Evolutionary conservation across 1,139 yeast species (phyloP), one percentile per base, ranked within the genome.

Genomic region (Suhomyces coccinellae): DNA sequence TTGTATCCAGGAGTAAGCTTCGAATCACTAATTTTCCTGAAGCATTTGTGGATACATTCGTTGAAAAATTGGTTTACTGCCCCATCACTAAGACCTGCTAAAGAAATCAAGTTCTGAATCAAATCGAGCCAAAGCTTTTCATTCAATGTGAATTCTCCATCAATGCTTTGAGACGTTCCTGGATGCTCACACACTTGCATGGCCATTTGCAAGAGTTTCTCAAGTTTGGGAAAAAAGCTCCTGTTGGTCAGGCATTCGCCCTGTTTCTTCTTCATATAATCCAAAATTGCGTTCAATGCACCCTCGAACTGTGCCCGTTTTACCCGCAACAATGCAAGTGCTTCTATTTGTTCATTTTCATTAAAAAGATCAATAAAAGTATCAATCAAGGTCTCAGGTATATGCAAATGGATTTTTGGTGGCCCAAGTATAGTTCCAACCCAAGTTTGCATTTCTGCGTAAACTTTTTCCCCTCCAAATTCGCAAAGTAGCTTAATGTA

Each of bases 41-140:
- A 83, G 22, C 81, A 62, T 40, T 71, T 74, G 53, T 81, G 83
- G 4, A 81, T 67, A 24, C 77, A 65, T 46, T 71, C 61, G 51
- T 79, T 78, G 40, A 71, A 61, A 10, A 71, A 57, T 32, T 62
- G 63, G 2, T 63, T 48, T 1, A 59, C 51, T 0, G 47, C 15
- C 9, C 38, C 46, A 9, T 37, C 33, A 13, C 31, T 40, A 20
- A 51, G 41, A 38, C 65, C 66, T 33, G 71, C 52, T 48, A 65
- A 47, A 4, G 49, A 51, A 10, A 72, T 69, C 13, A 67, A 58
- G 6, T 52, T 54, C 38, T 65, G 59, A 7, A 74, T 65, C 14
- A 73, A 46, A 4, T 60, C 51, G 7, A 76, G 46, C 80, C 80
- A 76, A 56, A 71, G 57, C 12, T 54, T 52, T 50, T 73, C 77